Conservation (phyloP, 2,329 filamentous ascomycete genomes). For the Dothiorella sarmentorum region DNA sequence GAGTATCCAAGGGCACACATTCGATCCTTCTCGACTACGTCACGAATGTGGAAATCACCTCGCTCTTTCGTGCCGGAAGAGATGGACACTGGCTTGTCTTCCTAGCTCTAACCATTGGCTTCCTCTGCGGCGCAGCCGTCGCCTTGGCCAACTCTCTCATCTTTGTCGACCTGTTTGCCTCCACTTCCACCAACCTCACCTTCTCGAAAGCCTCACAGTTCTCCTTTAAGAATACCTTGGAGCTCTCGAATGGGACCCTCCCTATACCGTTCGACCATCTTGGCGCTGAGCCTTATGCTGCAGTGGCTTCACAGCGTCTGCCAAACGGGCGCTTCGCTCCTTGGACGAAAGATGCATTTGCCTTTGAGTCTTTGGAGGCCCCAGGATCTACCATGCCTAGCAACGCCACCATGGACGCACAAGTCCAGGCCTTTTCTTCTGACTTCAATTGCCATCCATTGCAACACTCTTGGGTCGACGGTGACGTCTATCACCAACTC, state of each 20-base stretch:
- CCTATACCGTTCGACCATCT: not conserved
- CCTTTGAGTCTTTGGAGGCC: not conserved
- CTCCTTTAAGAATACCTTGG: not conserved
- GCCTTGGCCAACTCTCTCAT: not conserved
- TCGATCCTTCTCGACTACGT: conserved; percentile 1
- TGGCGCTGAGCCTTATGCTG: not conserved
- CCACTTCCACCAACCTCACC: not conserved
- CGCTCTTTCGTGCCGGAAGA: not conserved
- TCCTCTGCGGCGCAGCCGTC: not conserved
- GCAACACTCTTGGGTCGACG: not conserved
- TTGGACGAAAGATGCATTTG: not conserved
- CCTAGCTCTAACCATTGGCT: not conserved
- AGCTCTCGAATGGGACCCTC: not conserved
- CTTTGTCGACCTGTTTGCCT: not conserved
- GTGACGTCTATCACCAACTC: not conserved
- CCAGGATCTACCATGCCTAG: not conserved
- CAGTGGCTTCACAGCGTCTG: not conserved
- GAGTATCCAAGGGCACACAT: not conserved
- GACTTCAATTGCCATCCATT: not conserved
- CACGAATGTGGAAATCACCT: not conserved
- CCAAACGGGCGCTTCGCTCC: not conserved
- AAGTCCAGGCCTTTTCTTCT: not conserved
- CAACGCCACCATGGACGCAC: not conserved
- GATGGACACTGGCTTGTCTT: not conserved
- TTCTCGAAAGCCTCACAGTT: not conserved